A percentile compares a stretch with the other conserved stretches of the same genome.
Evolutionary conservation across 768 basidiomycete genomes (phyloP).

Genomic region (Austroboletus eburneus): DNA sequence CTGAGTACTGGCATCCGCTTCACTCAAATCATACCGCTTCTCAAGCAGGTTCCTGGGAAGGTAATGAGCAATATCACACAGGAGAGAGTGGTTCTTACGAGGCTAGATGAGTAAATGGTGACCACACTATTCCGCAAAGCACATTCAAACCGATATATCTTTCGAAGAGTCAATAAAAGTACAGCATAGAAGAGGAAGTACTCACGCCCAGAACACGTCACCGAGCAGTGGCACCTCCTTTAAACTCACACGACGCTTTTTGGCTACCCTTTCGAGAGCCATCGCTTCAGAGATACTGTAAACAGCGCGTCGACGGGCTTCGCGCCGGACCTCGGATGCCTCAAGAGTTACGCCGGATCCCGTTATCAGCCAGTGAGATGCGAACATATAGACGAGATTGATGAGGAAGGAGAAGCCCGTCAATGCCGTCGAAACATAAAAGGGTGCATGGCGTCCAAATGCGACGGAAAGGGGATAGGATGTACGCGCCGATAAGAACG

Average conservation of each 20-base stretch:
- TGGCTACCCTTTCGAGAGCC: slow-evolving; percentile 61
- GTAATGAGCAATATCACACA: slow-evolving; percentile 2
- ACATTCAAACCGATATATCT: slow-evolving; percentile 76
- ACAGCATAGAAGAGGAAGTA: slow-evolving; percentile 1
- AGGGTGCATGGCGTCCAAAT: slow-evolving; percentile 69
- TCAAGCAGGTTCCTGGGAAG: slow-evolving; percentile 64
- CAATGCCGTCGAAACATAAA: slow-evolving; percentile 62
- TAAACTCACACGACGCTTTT: slow-evolving; percentile 59
- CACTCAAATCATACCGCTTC: slow-evolving; percentile 56
- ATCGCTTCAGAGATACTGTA: slow-evolving; percentile 52
- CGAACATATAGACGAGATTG: slow-evolving; percentile 63
- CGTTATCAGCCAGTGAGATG: slow-evolving; percentile 60
- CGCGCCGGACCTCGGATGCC: slow-evolving; percentile 54
- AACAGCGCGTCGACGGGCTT: slow-evolving; percentile 44
- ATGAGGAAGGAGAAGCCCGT: slow-evolving; percentile 62
- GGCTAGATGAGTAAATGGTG: slow-evolving; percentile 72
- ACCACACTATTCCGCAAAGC: slow-evolving; percentile 73
- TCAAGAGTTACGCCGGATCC: slow-evolving; percentile 62
- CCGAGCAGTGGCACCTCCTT: slow-evolving; percentile 61
- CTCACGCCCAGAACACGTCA: slow-evolving; percentile 77
- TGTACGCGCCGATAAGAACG: slow-evolving; percentile 71
- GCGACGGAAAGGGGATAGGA: slow-evolving; percentile 70
- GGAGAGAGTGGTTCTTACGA: slow-evolving; percentile 44
- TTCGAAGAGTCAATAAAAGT: slow-evolving; percentile 5
- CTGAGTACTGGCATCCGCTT: slow-evolving; percentile 54